A percentile compares a stretch with the other conserved stretches of the same genome.
These are phyloP conservation scores for Backusella liffmaniae DNA, from an alignment of 192 early-diverging fungal genomes.

Conservation along the genomic window DNA sequence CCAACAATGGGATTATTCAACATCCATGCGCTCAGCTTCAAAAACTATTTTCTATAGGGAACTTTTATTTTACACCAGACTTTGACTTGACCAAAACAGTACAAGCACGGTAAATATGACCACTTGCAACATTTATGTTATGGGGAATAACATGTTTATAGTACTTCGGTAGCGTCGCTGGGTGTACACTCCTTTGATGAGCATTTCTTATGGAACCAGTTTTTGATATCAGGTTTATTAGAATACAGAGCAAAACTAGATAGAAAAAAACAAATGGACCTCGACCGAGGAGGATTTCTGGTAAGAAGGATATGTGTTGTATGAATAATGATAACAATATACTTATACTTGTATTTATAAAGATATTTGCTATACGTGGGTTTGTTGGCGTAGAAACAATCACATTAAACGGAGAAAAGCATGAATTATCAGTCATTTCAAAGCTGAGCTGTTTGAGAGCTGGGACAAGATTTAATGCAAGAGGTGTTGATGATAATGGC, in stretches of 20 bases:
- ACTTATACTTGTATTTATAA: background rate
- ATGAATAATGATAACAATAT: background rate
- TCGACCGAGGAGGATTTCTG: conserved; percentile 77
- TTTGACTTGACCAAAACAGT: conserved; percentile 86
- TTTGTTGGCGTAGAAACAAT: conserved; percentile 60
- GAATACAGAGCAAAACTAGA: conserved; percentile 79
- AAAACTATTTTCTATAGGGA: conserved; percentile 80
- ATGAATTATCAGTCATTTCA: conserved; percentile 64
- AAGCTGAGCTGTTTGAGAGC: conserved; percentile 76
- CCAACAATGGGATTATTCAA: conserved; percentile 31
- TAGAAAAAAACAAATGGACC: conserved; percentile 53
- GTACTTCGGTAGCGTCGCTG: conserved; percentile 44
- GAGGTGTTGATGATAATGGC: conserved; percentile 96
- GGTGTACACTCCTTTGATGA: conserved; percentile 60
- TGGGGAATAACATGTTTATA: conserved; percentile 11
- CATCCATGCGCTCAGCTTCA: conserved; percentile 80
- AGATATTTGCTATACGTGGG: conserved; percentile 75
- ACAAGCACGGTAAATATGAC: conserved; percentile 58
- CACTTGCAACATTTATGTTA: background rate
- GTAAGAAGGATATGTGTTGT: conserved; percentile 30
- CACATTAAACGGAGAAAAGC: conserved; percentile 34
- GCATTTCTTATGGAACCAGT: conserved; percentile 91
- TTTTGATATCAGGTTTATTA: conserved; percentile 77
- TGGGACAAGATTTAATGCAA: conserved; percentile 91
- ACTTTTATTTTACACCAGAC: conserved; percentile 90